Evolutionary conservation across 2,329 filamentous ascomycete genomes (phyloP).

Genomic region (Hypoxylon sp.): DNA sequence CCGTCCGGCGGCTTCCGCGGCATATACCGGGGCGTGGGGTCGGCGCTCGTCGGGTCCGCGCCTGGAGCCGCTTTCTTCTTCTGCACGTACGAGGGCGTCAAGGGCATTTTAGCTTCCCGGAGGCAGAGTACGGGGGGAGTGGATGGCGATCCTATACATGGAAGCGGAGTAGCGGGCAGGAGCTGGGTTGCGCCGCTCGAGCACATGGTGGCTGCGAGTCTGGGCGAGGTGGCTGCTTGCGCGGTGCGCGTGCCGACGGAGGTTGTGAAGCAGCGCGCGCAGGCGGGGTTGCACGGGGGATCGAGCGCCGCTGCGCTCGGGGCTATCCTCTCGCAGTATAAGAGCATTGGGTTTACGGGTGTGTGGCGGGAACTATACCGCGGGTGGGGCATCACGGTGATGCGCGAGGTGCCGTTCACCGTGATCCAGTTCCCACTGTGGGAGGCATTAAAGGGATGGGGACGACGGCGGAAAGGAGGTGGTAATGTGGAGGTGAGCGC

Average conservation of each 20-base stretch:
- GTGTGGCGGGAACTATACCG: conserved; percentile 91
- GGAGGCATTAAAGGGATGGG: conserved; percentile 89
- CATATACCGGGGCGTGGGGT: conserved; percentile 93
- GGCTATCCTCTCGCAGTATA: conserved; percentile 74
- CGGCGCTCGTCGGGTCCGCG: conserved; percentile 89
- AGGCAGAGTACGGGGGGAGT: conserved; percentile 41
- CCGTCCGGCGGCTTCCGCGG: conserved; percentile 89
- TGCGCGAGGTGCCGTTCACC: conserved; percentile 97
- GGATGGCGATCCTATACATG: conserved; percentile 17
- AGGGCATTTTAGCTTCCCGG: conserved; percentile 62
- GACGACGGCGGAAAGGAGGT: conserved; percentile 60
- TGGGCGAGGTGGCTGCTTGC: conserved; percentile 94
- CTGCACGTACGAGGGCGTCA: conserved; percentile 89
- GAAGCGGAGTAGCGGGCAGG: conserved; percentile 49
- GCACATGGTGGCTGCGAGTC: conserved; percentile 88
- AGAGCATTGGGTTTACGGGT: conserved; percentile 62
- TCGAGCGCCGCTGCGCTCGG: conserved; percentile 76
- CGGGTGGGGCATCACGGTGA: conserved; percentile 91
- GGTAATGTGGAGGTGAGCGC: conserved; percentile 70
- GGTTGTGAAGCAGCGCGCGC: conserved; percentile 96
- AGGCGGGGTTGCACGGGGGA: conserved; percentile 85
- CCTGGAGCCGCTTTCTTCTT: conserved; percentile 98
- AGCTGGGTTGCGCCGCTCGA: conserved; percentile 58
- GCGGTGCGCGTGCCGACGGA: conserved; percentile 94
- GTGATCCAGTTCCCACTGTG: conserved; percentile 97